phyloP scores from a whole-genome alignment of 1,139 yeast species.

The Kodamaea sp. region DNA sequence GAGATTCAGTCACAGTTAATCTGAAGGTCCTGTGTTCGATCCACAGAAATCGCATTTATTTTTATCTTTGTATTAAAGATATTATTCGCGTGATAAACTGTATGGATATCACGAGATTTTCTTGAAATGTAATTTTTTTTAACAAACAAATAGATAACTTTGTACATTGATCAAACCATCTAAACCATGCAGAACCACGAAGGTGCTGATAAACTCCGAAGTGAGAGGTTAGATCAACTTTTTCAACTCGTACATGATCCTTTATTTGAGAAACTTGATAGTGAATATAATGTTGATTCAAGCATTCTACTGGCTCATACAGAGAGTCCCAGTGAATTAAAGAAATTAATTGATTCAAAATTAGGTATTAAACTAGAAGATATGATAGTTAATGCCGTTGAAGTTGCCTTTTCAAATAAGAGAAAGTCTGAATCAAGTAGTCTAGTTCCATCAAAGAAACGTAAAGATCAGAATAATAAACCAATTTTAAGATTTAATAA shows the following conservation, averaged over 20 bases:
- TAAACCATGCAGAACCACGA: constrained; percentile 2
- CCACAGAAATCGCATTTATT: constrained; percentile 29
- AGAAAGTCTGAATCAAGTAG: constrained; percentile 2
- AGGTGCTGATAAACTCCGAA: constrained; percentile 3
- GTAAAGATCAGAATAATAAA: background rate
- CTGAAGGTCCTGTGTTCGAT: constrained; percentile 57
- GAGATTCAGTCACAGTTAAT: constrained; percentile 37
- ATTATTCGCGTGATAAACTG: constrained; percentile 11
- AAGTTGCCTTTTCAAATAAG: constrained; percentile 4
- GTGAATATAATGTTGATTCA: constrained; percentile 2
- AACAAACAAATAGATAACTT: constrained; percentile 1
- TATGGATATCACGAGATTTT: constrained; percentile 10
- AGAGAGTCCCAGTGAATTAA: constrained; percentile 6
- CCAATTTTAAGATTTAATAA: constrained; percentile 6
- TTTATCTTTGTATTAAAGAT: constrained; percentile 1
- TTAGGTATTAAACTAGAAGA: constrained; percentile 6
- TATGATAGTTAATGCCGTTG: constrained; percentile 4
- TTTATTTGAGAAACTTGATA: constrained; percentile 5
- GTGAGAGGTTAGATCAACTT: constrained; percentile 7
- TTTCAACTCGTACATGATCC: constrained; percentile 7
- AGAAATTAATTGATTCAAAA: constrained; percentile 6
- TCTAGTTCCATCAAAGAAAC: background rate
- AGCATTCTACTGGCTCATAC: constrained; percentile 1
- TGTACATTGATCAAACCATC: background rate
- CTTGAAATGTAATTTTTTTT: too few species aligned